Percentiles rank a stretch among this genome's conserved stretches.
Conservation (phyloP, 2,329 filamentous ascomycete genomes). For the Calonectria ilicicola region DNA sequence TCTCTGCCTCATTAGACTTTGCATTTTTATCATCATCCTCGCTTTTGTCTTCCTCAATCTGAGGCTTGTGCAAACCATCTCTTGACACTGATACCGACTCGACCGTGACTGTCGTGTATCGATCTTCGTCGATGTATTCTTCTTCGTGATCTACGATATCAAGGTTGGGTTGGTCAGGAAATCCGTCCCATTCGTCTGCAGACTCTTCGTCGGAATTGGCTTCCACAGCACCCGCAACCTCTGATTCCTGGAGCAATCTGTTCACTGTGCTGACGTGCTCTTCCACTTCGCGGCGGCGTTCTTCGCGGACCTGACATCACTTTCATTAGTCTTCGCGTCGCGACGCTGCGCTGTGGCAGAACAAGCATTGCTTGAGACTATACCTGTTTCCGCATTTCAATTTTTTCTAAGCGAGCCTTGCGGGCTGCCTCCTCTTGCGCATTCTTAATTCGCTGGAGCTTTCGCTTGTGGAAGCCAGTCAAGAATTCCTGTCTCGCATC, state of each 20-base stretch:
- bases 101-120: slow-evolving; percentile 93
- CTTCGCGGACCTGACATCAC: slow-evolving; percentile 77
- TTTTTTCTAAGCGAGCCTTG: slow-evolving; percentile 81
- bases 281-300: slow-evolving; percentile 84
- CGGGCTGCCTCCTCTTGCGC: slow-evolving; percentile 86
- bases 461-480: slow-evolving; percentile 97
- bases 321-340: slow-evolving; percentile 19
- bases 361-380: slow-evolving; percentile 27
- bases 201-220: slow-evolving; percentile 56
- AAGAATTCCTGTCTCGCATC: slow-evolving; percentile 86
- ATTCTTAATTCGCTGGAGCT: slow-evolving; percentile 84
- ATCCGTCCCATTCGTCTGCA: slow-evolving; percentile 73
- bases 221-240: slow-evolving; percentile 53
- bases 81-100: slow-evolving; percentile 86
- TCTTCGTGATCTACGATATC: slow-evolving; percentile 82
- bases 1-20: slow-evolving; percentile 41
- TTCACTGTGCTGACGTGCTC: slow-evolving; percentile 84
- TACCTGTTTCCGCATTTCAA: slow-evolving; percentile 82
- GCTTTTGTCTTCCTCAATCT: slow-evolving; percentile 51
- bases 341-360: not conserved
- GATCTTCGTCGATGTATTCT: slow-evolving; percentile 96
- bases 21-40: slow-evolving; percentile 42
- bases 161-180: slow-evolving; percentile 63
- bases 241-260: slow-evolving; percentile 73
- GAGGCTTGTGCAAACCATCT: slow-evolving; percentile 74